phyloP scores from a whole-genome alignment of 2,329 filamentous ascomycete species.

The Pestalotiopsis sp. region DNA sequence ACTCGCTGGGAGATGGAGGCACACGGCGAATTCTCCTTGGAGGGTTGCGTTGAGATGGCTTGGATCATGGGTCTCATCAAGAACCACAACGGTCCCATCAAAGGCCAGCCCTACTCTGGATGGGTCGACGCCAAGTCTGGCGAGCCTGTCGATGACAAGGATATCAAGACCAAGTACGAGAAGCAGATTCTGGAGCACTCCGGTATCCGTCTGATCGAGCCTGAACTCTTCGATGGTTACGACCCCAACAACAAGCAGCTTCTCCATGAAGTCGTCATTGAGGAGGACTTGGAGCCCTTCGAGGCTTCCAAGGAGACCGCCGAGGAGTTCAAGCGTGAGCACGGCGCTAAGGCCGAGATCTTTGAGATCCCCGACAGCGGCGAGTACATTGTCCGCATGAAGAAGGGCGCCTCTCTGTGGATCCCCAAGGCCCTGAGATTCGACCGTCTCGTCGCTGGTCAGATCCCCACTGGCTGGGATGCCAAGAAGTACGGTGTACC shows the following conservation, averaged over 20 bases:
- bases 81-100: constrained; percentile 95
- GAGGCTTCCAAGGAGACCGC: constrained; percentile 97
- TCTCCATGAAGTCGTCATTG: constrained; percentile 94
- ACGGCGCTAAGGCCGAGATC: constrained; percentile 96
- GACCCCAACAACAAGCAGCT: constrained; percentile 99
- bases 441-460: constrained; percentile 94
- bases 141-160: constrained; percentile 96
- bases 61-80: constrained; percentile 99
- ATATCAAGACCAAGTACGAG: constrained; percentile 97
- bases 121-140: constrained; percentile 95
- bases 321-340: constrained; percentile 94
- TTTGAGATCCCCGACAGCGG: constrained; percentile 94
- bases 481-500: constrained; percentile 95
- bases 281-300: constrained; percentile 96
- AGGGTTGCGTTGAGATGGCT: constrained; percentile 98
- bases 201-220: constrained; percentile 96
- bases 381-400: constrained; percentile 91
- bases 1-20: constrained; percentile 99
- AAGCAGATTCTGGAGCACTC: constrained; percentile 95
- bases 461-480: constrained; percentile 96
- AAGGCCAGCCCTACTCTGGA: constrained; percentile 94
- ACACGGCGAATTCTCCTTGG: constrained; percentile 92
- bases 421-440: constrained; percentile 98
- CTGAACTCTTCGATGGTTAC: constrained; percentile 94
- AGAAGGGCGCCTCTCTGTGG: constrained; percentile 92